Base-by-base conservation (phyloP, 1,284 basidiomycete genomes). In the Mycena sp. region DNA sequence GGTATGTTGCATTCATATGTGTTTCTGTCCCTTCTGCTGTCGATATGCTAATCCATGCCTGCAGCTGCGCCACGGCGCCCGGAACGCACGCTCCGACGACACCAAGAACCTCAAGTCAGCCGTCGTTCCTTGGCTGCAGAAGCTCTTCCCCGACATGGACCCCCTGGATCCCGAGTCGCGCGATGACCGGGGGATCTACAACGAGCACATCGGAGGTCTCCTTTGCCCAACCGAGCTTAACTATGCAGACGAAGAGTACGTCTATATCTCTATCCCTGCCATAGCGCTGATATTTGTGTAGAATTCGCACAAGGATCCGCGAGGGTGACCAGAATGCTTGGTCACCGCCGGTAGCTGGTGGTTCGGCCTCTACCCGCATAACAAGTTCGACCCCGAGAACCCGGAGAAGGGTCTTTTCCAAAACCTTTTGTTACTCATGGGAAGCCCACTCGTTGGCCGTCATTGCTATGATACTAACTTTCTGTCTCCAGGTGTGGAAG, bases 401-500 rank as follows among this genome's bases (percentile, higher is more conserved):
- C 54, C 44, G n/a, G 54, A 57, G 19, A 14, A 23, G 0, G 44
- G 45, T 17, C 26, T 57, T 19, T 57, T 57, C 19, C 1, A 2
- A 11, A 54, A 53, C n/a, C n/a, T n/a, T 30, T 17, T 32, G 29
- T 28, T 19, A 7, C 30, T 49, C 45, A n/a, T n/a, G n/a, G n/a
- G n/a, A n/a, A n/a, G n/a, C n/a, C n/a, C n/a, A n/a, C n/a, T n/a
- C n/a, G n/a, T n/a, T n/a, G n/a, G n/a, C n/a, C n/a, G n/a, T n/a
- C n/a, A n/a, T n/a, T n/a, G n/a, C n/a, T n/a, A n/a, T n/a, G n/a
- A n/a, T n/a, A n/a, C n/a, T n/a, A n/a, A n/a, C n/a, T n/a, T n/a
- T n/a, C n/a, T n/a, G n/a, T n/a, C n/a, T n/a, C n/a, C 32, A 76
- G 74, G 68, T 69, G 3, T 76, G 67, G 35, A 66, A 60, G 40